Conservation (phyloP, 139 green algal species). For the Coelastrella sp. region DNA sequence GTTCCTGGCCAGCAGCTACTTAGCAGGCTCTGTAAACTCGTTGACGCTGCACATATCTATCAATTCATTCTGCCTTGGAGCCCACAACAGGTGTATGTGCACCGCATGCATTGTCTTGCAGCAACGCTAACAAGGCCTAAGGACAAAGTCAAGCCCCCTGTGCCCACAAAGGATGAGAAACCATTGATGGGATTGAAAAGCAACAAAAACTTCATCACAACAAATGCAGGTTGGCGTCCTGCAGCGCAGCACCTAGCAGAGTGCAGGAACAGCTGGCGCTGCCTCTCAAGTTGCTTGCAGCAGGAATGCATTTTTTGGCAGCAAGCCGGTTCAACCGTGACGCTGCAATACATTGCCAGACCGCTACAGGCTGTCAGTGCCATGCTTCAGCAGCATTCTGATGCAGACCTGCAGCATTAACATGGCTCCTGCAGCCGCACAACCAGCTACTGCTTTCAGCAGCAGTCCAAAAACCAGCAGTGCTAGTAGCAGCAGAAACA, state of each 20-base stretch:
- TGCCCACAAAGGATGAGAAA: constrained; percentile 70
- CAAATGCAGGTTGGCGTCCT: constrained; percentile 67
- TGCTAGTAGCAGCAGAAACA: background rate
- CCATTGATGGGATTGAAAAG: constrained; percentile 78
- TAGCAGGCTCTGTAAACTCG: no score
- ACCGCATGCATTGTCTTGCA: constrained; percentile 33
- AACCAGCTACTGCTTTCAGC: no score
- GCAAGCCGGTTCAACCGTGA: no score
- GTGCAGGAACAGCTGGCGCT: no score
- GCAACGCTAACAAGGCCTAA: constrained; percentile 53
- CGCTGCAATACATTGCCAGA: no score
- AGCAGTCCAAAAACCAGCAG: background rate
- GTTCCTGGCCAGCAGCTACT: no score
- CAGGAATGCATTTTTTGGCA: background rate
- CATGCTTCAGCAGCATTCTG: no score
- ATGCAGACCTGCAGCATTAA: no score
- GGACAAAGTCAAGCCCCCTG: constrained; percentile 20
- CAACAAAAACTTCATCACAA: constrained; percentile 87
- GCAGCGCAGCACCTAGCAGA: background rate
- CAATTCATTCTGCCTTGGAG: background rate
- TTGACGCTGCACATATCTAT: background rate
- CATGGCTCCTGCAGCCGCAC: no score
- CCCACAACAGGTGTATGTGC: background rate
- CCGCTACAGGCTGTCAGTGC: no score
- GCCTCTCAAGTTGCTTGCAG: background rate